Percentiles rank a stretch among this genome's conserved stretches.
phyloP scores from a whole-genome alignment of 768 basidiomycete species.

The Melanogaster broomeanus region DNA sequence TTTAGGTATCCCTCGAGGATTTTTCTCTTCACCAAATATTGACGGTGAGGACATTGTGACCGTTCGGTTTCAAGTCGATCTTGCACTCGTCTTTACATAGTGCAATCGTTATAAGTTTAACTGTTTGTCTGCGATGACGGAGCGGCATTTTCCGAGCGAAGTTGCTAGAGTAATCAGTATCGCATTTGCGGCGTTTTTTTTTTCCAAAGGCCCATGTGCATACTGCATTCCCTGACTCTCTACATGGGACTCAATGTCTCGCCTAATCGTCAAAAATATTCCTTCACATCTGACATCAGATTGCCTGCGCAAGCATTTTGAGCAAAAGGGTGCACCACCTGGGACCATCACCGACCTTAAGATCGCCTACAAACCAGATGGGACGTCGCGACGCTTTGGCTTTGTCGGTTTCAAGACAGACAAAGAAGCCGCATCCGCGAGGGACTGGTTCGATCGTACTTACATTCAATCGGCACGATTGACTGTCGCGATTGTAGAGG shows the following conservation, averaged over 20 bases:
- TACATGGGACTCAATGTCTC: slow-evolving; percentile 55
- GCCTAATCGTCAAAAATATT: slow-evolving; percentile 82
- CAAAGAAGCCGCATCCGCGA: slow-evolving; percentile 70
- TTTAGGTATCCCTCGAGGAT: slow-evolving; percentile 91
- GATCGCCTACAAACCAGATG: slow-evolving; percentile 74
- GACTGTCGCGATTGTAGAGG: slow-evolving; percentile 75
- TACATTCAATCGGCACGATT: slow-evolving; percentile 83
- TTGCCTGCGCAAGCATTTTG: slow-evolving; percentile 68
- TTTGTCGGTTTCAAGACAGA: slow-evolving; percentile 90
- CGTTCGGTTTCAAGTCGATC: neutral
- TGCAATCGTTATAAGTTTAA: neutral
- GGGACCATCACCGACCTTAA: slow-evolving; percentile 86
- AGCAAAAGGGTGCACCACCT: slow-evolving; percentile 55
- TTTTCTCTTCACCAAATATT: slow-evolving; percentile 52
- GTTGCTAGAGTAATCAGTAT: slow-evolving; percentile 2
- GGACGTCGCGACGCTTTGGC: slow-evolving; percentile 83
- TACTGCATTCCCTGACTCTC: neutral
- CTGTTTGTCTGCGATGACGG: too few relatives aligned
- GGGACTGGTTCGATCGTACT: slow-evolving; percentile 82
- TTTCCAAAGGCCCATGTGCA: neutral
- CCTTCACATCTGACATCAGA: slow-evolving; percentile 67
- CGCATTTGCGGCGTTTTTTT: neutral
- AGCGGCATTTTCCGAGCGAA: slow-evolving; percentile 30
- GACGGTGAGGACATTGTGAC: slow-evolving; percentile 25
- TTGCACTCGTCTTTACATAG: neutral